Base-by-base conservation (phyloP, 148 eudicot genomes). In the Suaeda aralocaspica region DNA sequence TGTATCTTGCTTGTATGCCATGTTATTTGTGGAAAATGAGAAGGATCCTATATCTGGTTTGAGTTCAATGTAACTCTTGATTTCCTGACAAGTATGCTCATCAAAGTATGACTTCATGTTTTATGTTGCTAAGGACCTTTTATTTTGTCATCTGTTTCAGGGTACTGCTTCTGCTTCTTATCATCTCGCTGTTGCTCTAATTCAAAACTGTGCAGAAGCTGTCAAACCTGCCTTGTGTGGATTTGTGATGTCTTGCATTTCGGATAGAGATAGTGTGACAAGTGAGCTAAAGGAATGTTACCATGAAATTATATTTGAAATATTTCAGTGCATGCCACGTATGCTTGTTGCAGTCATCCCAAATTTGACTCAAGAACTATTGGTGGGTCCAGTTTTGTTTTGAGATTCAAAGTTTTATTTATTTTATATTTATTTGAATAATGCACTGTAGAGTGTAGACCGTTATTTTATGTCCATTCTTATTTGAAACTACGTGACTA, bases 301-400 rank as follows among this genome's bases (percentile, higher is more conserved):
- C 81, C 98, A 91, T 78, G 92, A 91, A 50, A 82, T 91, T 15
- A 86, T 91, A 61, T 82, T 65, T 69, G 86, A 89, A 81, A 74
- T 89, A 34, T 86, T 84, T 76, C 82, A 68, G 29, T 78, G 78
- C 87, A 80, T 82, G 75, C 96, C 98, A 59, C 77, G 83, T 59
- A 82, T 82, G 87, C 86, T 87, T 76, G 66, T 78, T 68, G 78
- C 87, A 26, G 83, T 94, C 78, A 86, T 89, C 68, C 97, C 98
- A 53, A 85, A 72, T 72, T 72, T 94, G 77, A 81, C 70, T 31
- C 86, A 84, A 80, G 98, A 86, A 80, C 72, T 91, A 77, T 55
- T 86, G 89, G 96, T 88, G 50, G 76, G 82, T 72, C 36, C 57
- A 24, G 26, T 21, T 53, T 61, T 72, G 56, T 5, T 68, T 39